Evolutionary conservation across 176 grass and related monocot species (phyloP).

Genomic region (Saccharum spontaneum): DNA sequence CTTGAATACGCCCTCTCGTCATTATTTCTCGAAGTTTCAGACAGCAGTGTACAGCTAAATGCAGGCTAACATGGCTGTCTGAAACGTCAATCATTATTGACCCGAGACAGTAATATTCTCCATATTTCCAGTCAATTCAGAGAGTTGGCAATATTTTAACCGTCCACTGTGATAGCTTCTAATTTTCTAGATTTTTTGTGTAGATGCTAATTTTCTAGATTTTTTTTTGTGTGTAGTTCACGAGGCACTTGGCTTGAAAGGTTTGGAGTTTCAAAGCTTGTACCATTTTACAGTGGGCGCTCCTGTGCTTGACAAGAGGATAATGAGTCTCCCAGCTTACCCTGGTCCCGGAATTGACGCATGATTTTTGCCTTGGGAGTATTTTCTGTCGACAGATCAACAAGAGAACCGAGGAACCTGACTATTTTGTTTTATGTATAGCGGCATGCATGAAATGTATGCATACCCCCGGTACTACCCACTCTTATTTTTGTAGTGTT

Average conservation of each 20-base stretch:
- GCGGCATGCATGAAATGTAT: neutral
- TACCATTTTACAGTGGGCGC: slow-evolving; percentile 89
- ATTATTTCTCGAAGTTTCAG: neutral
- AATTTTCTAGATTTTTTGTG: slow-evolving; percentile 25
- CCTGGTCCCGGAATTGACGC: slow-evolving; percentile 76
- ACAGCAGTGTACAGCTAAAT: neutral
- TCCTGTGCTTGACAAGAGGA: slow-evolving; percentile 71
- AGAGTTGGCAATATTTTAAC: neutral
- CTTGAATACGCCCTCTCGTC: neutral
- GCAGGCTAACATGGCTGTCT: neutral
- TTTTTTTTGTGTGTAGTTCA: slow-evolving; percentile 59
- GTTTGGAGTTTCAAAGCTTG: slow-evolving; percentile 81
- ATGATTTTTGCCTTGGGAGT: slow-evolving; percentile 19
- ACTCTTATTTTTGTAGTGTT: slow-evolving; percentile 7
- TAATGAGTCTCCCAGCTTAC: slow-evolving; percentile 89
- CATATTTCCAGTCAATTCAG: no score
- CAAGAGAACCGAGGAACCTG: neutral
- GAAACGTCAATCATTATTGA: neutral
- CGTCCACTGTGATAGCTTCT: neutral
- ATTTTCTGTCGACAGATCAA: neutral
- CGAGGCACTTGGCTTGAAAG: slow-evolving; percentile 79
- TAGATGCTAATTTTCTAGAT: slow-evolving; percentile 37
- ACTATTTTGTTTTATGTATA: neutral
- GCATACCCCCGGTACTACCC: neutral
- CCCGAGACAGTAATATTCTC: neutral